phyloP scores from a whole-genome alignment of 441 rosid species.

The Corymbia calophylla region DNA sequence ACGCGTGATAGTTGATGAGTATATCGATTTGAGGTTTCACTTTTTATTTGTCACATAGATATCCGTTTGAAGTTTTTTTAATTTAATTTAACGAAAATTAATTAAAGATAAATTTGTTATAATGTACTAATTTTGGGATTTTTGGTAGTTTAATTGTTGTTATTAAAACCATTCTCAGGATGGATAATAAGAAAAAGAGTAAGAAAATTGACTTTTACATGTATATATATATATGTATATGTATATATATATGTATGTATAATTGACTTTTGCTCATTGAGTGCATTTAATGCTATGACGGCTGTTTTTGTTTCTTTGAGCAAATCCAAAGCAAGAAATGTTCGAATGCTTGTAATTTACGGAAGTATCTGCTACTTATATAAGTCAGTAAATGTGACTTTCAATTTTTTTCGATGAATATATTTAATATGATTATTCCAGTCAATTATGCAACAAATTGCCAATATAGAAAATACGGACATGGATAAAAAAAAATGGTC shows the following conservation, averaged over 20 bases:
- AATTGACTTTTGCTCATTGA: fast-evolving
- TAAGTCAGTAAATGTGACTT: neutral
- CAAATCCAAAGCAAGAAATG: neutral
- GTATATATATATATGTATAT: fast-evolving
- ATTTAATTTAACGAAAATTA: too few species aligned
- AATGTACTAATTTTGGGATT: too few species aligned
- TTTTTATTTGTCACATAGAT: too few species aligned
- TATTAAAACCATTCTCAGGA: neutral
- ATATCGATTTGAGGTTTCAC: too few species aligned
- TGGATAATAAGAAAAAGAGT: neutral
- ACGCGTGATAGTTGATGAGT: too few species aligned
- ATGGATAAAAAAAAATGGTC: neutral
- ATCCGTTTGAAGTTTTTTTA: too few species aligned
- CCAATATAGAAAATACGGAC: neutral
- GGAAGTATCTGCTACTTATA: neutral
- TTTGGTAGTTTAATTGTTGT: too few species aligned
- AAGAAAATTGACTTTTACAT: too few species aligned
- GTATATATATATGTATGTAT: neutral
- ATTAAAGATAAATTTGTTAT: too few species aligned
- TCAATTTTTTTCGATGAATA: neutral
- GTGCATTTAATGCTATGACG: neutral
- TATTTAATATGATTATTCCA: neutral
- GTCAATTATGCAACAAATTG: neutral
- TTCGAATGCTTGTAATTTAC: neutral
- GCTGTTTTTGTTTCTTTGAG: neutral